A percentile compares a stretch with the other conserved stretches of the same genome.
These are phyloP conservation scores for Mycosphaerella sp. DNA, from an alignment of 2,329 filamentous ascomycete species.

Conservation along the genomic window DNA sequence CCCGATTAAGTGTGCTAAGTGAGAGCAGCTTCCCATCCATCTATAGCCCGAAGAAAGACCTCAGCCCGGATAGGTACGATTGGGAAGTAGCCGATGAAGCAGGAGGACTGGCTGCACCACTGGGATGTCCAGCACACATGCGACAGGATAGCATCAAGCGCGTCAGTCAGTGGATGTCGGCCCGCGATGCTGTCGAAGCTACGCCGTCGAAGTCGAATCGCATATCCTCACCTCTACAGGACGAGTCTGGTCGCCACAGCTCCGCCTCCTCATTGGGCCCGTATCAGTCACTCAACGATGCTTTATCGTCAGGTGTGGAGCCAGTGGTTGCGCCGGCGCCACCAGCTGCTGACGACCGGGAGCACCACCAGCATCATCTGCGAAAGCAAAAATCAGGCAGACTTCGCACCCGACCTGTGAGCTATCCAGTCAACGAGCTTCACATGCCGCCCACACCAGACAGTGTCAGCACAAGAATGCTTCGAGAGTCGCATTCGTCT, in stretches of 20 bases:
- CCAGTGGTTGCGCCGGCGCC: constrained; percentile 19
- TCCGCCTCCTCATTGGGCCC: neutral
- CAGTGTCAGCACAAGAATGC: constrained; percentile 31
- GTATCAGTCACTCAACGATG: constrained; percentile 8
- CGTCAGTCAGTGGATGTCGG: constrained; percentile 35
- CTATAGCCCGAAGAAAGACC: constrained; percentile 30
- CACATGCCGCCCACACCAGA: constrained; percentile 33
- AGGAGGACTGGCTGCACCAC: constrained; percentile 6
- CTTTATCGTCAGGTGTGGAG: constrained; percentile 19
- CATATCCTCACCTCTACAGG: constrained; percentile 21
- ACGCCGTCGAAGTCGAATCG: constrained; percentile 30
- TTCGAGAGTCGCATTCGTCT: constrained; percentile 30
- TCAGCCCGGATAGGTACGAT: constrained; percentile 25
- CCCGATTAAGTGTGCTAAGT: constrained; percentile 33
- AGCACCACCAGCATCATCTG: constrained; percentile 4
- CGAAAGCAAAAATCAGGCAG: constrained; percentile 11
- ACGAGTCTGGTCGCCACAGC: constrained; percentile 5
- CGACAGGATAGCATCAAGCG: constrained; percentile 33
- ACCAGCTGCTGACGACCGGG: constrained; percentile 4
- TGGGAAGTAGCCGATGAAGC: constrained; percentile 27
- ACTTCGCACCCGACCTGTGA: constrained; percentile 13
- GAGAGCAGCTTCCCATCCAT: constrained; percentile 36
- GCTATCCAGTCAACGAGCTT: constrained; percentile 24
- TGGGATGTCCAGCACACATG: constrained; percentile 15
- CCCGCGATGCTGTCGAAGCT: constrained; percentile 21